Percentiles rank a stretch among this genome's conserved stretches.
Conservation (phyloP, 2,329 filamentous ascomycete species). For the Paecilomyces niveus region DNA sequence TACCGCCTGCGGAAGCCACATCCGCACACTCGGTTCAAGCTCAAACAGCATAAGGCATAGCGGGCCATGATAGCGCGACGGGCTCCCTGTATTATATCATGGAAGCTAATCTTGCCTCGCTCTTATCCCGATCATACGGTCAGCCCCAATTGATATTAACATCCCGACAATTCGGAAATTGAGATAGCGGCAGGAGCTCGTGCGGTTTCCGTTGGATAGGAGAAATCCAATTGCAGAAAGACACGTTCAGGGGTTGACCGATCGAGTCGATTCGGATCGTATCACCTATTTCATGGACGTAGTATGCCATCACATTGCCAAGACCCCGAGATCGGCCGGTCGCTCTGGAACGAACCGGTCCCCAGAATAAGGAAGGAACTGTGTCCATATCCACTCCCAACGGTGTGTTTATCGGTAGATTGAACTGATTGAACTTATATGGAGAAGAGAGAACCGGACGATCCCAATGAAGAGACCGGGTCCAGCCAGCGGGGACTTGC, state of each 20-base stretch:
- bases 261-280: background rate
- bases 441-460: background rate
- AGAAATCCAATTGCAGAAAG: background rate
- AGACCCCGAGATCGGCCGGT: background rate
- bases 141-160: no score
- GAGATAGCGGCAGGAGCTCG: background rate
- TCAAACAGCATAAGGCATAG: no score
- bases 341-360: background rate
- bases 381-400: background rate
- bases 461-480: background rate
- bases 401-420: background rate
- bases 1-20: no score
- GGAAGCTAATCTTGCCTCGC: no score
- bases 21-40: no score
- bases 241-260: background rate
- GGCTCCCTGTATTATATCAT: no score
- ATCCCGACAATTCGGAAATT: no score
- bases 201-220: background rate
- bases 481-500: background rate
- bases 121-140: no score
- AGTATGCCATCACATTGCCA: background rate
- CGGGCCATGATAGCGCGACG: no score
- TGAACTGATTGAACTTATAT: no score
- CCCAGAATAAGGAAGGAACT: background rate
- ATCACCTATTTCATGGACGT: background rate